Base-by-base conservation (phyloP, 2,329 filamentous ascomycete genomes). In the Exophiala oligosperma region DNA sequence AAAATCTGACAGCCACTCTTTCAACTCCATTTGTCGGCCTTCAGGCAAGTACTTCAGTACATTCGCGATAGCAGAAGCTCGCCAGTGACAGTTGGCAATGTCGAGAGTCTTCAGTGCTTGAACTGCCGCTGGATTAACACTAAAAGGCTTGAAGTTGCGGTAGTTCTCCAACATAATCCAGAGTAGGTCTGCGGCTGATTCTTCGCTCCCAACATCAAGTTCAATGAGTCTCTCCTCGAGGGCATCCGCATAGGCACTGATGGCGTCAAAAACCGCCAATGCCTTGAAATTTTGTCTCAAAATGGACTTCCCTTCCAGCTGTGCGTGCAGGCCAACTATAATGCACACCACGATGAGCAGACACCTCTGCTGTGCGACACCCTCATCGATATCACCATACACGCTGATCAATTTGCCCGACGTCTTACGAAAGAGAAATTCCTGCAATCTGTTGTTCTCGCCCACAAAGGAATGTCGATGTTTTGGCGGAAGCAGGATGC, bases 151-250 rank as follows among this genome's bases (percentile, higher is more conserved):
- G 11, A 57, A 41, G 6, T 58, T 47, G 6, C 59, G 47, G 23
- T 57, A 61, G 23, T 61, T 58, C 32, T 61, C 54, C 17, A 57
- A 48, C 55, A 61, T 61, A 37, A 61, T 58, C 59, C 59, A 61
- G 17, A 61, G 51, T 38, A 61, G 11, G 24, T 61, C 59, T 35
- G 59, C 51, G 21, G 50, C 46, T 2, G 59, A 56, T 23, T 61
- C 40, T 21, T 52, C 48, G 29, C 48, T 17, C n/a, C 48, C 59
- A n/a, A 61, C 26, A 40, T 55, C 54, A 41, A 57, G 54, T 17
- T 61, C 51, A 23, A 58, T 43, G 32, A 61, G 52, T 48, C 52
- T 37, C 5, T 35, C 52, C 44, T 61, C 59, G 38, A 61, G 47
- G 21, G 26, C 52, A 23, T 7, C 35, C n/a, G 35, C 35, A 12